A percentile compares a stretch with the other conserved stretches of the same genome.
Conservation (phyloP, 495 filamentous ascomycete species). For the Usnea hakonensis region DNA sequence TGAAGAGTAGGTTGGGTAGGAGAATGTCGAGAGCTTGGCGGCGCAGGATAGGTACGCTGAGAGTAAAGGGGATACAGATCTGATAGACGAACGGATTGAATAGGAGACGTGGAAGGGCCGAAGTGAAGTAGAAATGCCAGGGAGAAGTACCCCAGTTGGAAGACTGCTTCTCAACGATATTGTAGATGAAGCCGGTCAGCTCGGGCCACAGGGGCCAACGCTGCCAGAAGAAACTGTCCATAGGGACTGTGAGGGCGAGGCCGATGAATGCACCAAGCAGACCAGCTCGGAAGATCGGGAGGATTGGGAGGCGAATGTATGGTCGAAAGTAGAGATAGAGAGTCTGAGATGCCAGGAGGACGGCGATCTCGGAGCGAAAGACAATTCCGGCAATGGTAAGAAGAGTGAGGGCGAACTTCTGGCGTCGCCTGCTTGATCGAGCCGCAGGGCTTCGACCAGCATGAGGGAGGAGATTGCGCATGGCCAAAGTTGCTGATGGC, state of each 20-base stretch:
- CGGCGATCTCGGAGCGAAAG: conserved; percentile 83
- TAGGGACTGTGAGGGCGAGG: conserved; percentile 55
- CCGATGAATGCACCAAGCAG: conserved; percentile 53
- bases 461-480: conserved; percentile 60
- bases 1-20: conserved; percentile 61
- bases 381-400: conserved; percentile 77
- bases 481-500: conserved; percentile 56
- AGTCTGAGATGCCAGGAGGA: conserved; percentile 59
- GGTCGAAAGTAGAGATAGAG: conserved; percentile 49
- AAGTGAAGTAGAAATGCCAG: conserved; percentile 78
- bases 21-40: conserved; percentile 45
- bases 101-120: conserved; percentile 73
- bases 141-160: conserved; percentile 82
- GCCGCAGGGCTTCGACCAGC: conserved; percentile 28
- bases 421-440: conserved; percentile 35
- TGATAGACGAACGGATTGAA: conserved; percentile 63
- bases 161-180: conserved; percentile 62
- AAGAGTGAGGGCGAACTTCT: conserved; percentile 53
- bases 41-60: conserved; percentile 46
- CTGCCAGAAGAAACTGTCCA: conserved; percentile 95
- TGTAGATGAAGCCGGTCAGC: conserved; percentile 81
- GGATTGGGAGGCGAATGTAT: conserved; percentile 43
- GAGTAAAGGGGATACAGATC: conserved; percentile 58
- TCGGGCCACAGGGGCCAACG: conserved; percentile 77
- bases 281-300: conserved; percentile 59